phyloP scores from a whole-genome alignment of 768 basidiomycete genomes.

The Suillus brevipes region DNA sequence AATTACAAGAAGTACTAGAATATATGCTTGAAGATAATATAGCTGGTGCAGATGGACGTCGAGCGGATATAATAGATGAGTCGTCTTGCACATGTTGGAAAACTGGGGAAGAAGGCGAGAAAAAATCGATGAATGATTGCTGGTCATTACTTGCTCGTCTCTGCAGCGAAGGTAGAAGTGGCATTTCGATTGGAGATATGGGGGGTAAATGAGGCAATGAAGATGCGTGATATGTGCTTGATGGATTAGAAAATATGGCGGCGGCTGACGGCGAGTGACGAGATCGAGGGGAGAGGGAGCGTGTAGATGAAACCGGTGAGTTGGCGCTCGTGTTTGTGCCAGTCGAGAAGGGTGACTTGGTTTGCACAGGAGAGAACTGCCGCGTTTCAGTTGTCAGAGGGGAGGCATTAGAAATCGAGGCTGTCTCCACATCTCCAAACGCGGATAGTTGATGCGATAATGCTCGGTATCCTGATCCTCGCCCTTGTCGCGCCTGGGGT shows the following conservation, averaged over 20 bases:
- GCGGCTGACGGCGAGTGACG: constrained; percentile 28
- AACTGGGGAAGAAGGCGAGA: constrained; percentile 28
- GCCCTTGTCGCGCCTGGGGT: constrained; percentile 16
- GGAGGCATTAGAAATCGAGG: constrained; percentile 19
- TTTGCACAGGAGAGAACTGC: constrained; percentile 21
- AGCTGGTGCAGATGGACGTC: constrained; percentile 15
- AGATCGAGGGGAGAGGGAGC: constrained; percentile 28
- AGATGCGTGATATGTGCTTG: constrained; percentile 40
- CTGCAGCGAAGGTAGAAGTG: constrained; percentile 18
- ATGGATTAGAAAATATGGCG: constrained; percentile 43
- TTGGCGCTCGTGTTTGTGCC: constrained; percentile 1
- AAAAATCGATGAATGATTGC: constrained; percentile 50
- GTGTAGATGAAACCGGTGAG: constrained; percentile 16
- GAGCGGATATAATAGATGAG: constrained; percentile 7
- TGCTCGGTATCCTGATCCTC: constrained; percentile 7
- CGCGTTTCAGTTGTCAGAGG: constrained; percentile 9
- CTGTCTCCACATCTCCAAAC: constrained; percentile 24
- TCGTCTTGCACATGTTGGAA: constrained; percentile 8
- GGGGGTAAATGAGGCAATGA: constrained; percentile 29
- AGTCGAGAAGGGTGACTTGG: constrained; percentile 13
- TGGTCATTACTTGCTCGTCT: constrained; percentile 34
- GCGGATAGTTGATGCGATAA: constrained; percentile 16
- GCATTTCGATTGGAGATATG: constrained; percentile 20
- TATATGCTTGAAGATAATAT: constrained; percentile 22
- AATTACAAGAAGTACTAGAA: constrained; percentile 15